Conservation (phyloP, 2,329 filamentous ascomycete genomes). For the Colletotrichum tofieldiae region DNA sequence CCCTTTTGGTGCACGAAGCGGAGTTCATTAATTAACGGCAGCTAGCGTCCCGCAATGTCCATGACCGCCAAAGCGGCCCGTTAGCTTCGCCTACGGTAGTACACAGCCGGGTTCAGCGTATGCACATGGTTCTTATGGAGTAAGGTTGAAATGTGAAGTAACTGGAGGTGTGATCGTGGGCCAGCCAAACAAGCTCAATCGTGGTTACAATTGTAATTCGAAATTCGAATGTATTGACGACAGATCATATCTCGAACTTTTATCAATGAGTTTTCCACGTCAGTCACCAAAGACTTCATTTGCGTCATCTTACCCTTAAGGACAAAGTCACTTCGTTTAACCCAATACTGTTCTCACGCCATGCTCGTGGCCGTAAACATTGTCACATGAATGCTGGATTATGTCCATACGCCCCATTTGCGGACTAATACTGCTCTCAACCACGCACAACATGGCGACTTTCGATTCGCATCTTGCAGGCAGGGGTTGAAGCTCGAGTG, state of each 20-base stretch:
- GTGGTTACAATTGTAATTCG: too few relatives aligned
- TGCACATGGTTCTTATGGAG: too few relatives aligned
- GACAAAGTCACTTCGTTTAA: not conserved
- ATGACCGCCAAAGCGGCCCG: conserved; percentile 2
- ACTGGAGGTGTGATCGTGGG: not conserved
- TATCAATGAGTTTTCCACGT: not conserved
- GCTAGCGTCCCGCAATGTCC: not conserved
- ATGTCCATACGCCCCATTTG: too few relatives aligned
- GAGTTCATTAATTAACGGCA: not conserved
- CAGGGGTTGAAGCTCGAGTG: not conserved
- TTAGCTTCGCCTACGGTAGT: conserved; percentile 1
- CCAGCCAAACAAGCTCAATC: too few relatives aligned
- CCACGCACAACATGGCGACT: not conserved
- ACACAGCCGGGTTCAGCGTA: too few relatives aligned
- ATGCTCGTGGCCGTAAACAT: too few relatives aligned
- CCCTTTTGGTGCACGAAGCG: not conserved
- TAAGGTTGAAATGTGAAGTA: not conserved
- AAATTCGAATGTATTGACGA: too few relatives aligned
- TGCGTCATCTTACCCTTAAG: not conserved
- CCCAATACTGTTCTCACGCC: not conserved
- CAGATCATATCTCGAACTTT: not conserved
- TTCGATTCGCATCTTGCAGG: not conserved
- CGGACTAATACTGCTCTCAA: too few relatives aligned
- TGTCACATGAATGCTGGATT: too few relatives aligned
- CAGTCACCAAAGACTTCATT: not conserved